These are phyloP conservation scores for Aaosphaeria arxii DNA, from an alignment of 2,329 filamentous ascomycete species.

Conservation along the genomic window DNA sequence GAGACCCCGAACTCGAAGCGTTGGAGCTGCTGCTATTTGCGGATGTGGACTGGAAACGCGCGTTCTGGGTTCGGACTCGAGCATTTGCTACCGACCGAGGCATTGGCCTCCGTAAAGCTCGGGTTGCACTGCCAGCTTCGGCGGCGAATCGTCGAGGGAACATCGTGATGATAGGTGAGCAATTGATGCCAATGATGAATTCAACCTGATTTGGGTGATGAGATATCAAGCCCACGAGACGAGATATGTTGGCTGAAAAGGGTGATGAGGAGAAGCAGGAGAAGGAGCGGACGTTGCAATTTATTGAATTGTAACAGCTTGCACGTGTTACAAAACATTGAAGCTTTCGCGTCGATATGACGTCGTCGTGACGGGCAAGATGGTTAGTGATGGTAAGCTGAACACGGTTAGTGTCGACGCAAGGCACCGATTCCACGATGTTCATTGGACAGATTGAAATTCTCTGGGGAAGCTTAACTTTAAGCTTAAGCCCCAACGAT, in stretches of 20 bases:
- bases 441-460: too few relatives aligned
- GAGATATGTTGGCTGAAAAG: background rate
- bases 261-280: background rate
- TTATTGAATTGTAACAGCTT: background rate
- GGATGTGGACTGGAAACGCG: slow-evolving; percentile 33
- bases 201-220: background rate
- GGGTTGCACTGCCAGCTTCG: slow-evolving; percentile 27
- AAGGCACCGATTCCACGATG: too few relatives aligned
- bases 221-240: background rate
- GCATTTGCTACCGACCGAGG: slow-evolving; percentile 17
- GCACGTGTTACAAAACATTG: background rate
- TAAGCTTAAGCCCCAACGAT: too few relatives aligned
- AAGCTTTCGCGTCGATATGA: slow-evolving; percentile 2
- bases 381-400: too few relatives aligned
- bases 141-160: slow-evolving; percentile 32
- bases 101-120: slow-evolving; percentile 25
- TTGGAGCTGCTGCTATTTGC: slow-evolving; percentile 5
- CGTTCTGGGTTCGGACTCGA: slow-evolving; percentile 24
- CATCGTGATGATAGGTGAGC: slow-evolving; percentile 12
- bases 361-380: background rate
- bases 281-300: background rate
- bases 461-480: too few relatives aligned
- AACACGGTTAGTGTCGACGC: too few relatives aligned
- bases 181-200: background rate
- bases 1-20: slow-evolving; percentile 24